Base-by-base conservation (phyloP, 192 early-diverging fungal genomes). In the Paraglomus brasilianum region DNA sequence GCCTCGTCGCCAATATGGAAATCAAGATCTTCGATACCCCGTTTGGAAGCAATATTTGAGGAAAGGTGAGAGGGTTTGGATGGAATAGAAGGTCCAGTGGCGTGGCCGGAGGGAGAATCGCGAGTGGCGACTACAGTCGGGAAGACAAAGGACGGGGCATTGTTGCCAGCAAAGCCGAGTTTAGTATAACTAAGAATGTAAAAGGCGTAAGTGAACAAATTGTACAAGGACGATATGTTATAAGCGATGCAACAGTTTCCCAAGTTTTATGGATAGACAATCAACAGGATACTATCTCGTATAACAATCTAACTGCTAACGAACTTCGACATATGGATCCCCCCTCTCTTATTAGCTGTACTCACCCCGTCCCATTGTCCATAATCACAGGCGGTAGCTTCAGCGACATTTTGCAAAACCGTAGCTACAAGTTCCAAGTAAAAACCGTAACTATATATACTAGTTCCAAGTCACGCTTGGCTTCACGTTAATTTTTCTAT, bases 1-100 rank as follows among this genome's bases (percentile, higher is more conserved):
- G 97, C 97, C 59, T 99, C 95, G 79, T 99, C 91, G 36, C 97
- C 97, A 78, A 99, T 97, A 76, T 84, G 91, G 79, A 95, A 99
- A 72, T 99, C 95, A 39, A 99, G 81, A 80, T 99, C 97, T 57
- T 97, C 97, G 72, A 94, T 95, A 45, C 95, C 95, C 61, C 95
- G 90, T 84, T 95, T 97, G 10, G 92, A 92, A 41, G 95, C 92
- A 38, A 98, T 74, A 75, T 95, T 95, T 61, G 81, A 81, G 66
- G 77, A 78, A 21, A 85, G 58, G 66, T 81, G 83, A 9, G 82
- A 84, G 21, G 83, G 75, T 74, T 85, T 84, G 39, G 80, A 75
- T 46, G 84, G 82, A 15, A 85, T 64, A 5, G 81, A 77, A 21
- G 84, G 76, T 41, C 76, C 80, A 43, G 81, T 74, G 9, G 74